phyloP scores from a whole-genome alignment of 2,329 filamentous ascomycete species.

The Parastagonospora nodorum region DNA sequence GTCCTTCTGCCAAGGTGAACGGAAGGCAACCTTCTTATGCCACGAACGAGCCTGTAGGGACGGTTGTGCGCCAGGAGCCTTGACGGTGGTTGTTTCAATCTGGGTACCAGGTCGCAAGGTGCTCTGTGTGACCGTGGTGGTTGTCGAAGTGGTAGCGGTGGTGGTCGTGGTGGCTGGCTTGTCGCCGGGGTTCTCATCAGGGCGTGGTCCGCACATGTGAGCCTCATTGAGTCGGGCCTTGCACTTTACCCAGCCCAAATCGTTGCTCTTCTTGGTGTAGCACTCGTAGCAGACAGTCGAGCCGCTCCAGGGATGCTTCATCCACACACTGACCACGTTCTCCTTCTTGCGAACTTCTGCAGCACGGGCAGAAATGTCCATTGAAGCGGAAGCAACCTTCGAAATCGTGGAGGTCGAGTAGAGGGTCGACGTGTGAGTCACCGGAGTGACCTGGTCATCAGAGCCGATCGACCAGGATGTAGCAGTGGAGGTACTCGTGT shows the following conservation, averaged over 20 bases:
- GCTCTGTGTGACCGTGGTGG: neutral
- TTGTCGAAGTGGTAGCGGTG: neutral
- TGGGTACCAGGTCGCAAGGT: neutral
- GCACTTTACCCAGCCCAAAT: conserved; percentile 23
- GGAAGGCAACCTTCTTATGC: conserved; percentile 20
- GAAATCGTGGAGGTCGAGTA: neutral
- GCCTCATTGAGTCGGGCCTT: conserved; percentile 4
- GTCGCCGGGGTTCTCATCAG: conserved; percentile 9
- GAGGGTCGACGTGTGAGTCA: neutral
- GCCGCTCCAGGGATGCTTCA: conserved; percentile 31
- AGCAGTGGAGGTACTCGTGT: conserved; percentile 1
- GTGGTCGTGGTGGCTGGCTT: conserved; percentile 4
- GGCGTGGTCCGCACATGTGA: neutral
- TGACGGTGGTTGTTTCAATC: neutral
- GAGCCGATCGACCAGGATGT: conserved; percentile 22
- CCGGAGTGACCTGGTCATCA: conserved; percentile 5
- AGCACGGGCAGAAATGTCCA: neutral
- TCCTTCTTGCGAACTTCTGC: conserved; percentile 6
- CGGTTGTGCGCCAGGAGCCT: neutral
- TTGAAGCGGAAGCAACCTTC: neutral
- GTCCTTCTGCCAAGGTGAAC: conserved; percentile 13
- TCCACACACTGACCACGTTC: conserved; percentile 23
- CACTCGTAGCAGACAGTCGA: conserved; percentile 30
- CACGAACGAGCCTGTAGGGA: conserved; percentile 18
- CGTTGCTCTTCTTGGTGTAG: conserved; percentile 16